phyloP scores from a whole-genome alignment of 129 eudicot species.

The Artemisia tridentata region DNA sequence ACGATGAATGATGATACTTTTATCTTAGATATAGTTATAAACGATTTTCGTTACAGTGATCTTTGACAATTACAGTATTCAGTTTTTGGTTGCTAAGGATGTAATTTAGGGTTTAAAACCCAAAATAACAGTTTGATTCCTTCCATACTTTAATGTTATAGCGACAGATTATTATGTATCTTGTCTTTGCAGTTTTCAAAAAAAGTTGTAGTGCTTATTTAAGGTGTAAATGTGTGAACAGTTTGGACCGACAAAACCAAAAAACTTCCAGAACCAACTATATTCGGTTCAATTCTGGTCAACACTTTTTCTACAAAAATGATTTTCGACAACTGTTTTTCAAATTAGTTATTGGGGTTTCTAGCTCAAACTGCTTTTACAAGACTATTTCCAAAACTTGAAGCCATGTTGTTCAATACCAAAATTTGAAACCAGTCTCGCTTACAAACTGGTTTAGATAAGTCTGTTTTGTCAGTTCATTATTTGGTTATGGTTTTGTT shows the following conservation, averaged over 20 bases:
- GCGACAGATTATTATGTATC: not conserved
- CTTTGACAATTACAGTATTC: conserved; percentile 14
- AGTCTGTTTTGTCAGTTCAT: too few species aligned
- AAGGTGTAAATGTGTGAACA: not conserved
- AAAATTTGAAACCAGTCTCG: too few species aligned
- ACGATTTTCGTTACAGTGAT: conserved; percentile 14
- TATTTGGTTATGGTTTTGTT: too few species aligned
- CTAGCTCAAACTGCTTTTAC: not conserved
- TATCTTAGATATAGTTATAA: conserved; percentile 20
- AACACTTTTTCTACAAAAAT: not conserved
- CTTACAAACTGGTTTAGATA: too few species aligned
- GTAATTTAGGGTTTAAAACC: conserved; percentile 37
- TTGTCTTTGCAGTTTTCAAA: not conserved
- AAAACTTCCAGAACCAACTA: not conserved
- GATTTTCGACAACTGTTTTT: too few species aligned
- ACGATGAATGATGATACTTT: conserved; percentile 11
- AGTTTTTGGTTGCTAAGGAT: conserved; percentile 19
- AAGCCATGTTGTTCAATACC: not conserved
- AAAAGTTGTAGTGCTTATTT: not conserved
- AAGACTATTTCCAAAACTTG: not conserved
- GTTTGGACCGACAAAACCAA: not conserved
- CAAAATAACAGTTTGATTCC: conserved; percentile 24
- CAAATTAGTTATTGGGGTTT: not conserved
- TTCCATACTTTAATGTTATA: not conserved
- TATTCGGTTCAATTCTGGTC: not conserved